A percentile compares a stretch with the other conserved stretches of the same genome.
Conservation (phyloP, 208 protist genomes). For the Trichomonas vaginalis region DNA sequence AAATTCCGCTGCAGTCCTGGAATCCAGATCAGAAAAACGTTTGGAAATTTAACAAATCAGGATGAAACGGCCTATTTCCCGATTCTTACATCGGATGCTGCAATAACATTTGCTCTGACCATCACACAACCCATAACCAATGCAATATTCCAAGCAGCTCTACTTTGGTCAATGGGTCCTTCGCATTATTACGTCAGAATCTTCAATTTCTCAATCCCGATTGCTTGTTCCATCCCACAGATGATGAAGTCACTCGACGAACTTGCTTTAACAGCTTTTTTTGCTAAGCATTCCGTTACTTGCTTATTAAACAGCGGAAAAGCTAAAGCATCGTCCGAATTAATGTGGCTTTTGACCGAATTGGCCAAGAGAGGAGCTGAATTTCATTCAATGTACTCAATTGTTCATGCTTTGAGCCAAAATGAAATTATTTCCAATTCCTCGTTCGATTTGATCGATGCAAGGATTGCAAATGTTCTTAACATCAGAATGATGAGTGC, state of each 20-base stretch:
- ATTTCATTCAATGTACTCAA: background rate
- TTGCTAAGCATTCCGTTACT: background rate
- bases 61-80: background rate
- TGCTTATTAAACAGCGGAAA: background rate
- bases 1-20: background rate
- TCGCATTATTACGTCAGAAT: background rate
- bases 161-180: background rate
- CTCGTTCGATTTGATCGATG: background rate
- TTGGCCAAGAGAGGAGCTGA: background rate
- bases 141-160: background rate
- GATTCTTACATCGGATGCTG: background rate
- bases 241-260: background rate
- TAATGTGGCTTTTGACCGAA: background rate
- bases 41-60: background rate
- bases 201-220: background rate
- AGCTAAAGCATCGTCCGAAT: background rate
- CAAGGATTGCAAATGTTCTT: background rate
- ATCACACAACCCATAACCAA: background rate
- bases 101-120: background rate
- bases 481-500: background rate
- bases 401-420: background rate
- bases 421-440: background rate
- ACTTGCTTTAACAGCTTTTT: background rate
- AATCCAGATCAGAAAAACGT: background rate
- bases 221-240: background rate